Evolutionary conservation across 2,329 filamentous ascomycete genomes (phyloP).

Genomic region (Diplodia corticola): DNA sequence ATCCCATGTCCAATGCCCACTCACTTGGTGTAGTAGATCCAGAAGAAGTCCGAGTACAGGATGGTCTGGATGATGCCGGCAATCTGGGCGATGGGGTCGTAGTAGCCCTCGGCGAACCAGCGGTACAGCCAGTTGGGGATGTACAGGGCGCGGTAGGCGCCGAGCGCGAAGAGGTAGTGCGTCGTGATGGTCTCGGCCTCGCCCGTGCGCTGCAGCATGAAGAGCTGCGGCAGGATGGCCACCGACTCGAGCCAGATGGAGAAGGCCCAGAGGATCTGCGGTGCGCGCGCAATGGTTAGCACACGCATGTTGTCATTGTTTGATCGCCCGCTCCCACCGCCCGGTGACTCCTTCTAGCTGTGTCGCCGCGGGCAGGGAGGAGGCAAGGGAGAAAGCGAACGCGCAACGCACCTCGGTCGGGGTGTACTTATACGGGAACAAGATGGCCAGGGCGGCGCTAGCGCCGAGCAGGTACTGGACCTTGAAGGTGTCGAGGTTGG

Average conservation of each 20-base stretch:
- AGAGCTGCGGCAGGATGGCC: slow-evolving; percentile 93
- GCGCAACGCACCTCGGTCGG: slow-evolving; percentile 64
- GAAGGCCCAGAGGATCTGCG: slow-evolving; percentile 92
- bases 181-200: slow-evolving; percentile 99
- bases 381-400: too few relatives aligned
- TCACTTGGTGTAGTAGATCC: slow-evolving; percentile 96
- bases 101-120: slow-evolving; percentile 76
- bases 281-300: too few relatives aligned
- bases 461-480: slow-evolving; percentile 90
- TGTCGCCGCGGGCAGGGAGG: too few relatives aligned
- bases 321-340: slow-evolving; percentile 12
- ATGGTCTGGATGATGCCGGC: slow-evolving; percentile 92
- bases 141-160: slow-evolving; percentile 87
- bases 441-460: slow-evolving; percentile 72
- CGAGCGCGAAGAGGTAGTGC: slow-evolving; percentile 93
- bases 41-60: slow-evolving; percentile 98
- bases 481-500: slow-evolving; percentile 95
- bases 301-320: too few relatives aligned
- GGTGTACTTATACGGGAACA: slow-evolving; percentile 85
- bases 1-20: slow-evolving; percentile 31
- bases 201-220: slow-evolving; percentile 96
- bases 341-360: too few relatives aligned
- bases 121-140: slow-evolving; percentile 99
- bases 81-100: slow-evolving; percentile 83
- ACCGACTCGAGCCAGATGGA: slow-evolving; percentile 98